phyloP scores from a whole-genome alignment of 23 red algal genomes.

The Gracilariopsis chorda region DNA sequence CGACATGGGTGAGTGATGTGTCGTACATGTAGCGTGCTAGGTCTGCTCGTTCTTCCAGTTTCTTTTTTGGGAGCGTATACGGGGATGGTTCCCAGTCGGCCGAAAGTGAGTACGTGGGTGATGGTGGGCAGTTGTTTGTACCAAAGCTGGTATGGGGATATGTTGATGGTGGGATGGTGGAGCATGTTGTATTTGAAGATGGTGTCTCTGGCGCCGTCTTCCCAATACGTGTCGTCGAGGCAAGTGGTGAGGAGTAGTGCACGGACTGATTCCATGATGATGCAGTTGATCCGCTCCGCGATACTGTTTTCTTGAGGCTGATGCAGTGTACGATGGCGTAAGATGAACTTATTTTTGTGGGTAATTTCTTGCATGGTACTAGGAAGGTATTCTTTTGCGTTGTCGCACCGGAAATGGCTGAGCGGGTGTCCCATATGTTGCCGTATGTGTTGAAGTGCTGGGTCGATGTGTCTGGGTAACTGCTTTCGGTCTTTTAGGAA shows the following conservation, averaged over 20 bases:
- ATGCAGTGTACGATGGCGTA: background rate
- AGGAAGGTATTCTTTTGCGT: background rate
- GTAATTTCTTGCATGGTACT: too few species aligned
- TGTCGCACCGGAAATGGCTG: too few species aligned
- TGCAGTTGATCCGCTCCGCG: slow-evolving; percentile 19
- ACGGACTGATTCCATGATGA: background rate
- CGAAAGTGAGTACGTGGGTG: background rate
- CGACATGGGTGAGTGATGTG: background rate
- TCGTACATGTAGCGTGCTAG: background rate
- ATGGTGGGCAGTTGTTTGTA: background rate
- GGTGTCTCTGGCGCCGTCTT: background rate
- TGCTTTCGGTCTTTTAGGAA: background rate
- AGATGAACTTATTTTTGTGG: too few species aligned
- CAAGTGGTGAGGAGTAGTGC: background rate
- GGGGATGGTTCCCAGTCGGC: background rate
- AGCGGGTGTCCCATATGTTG: background rate
- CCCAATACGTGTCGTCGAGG: background rate
- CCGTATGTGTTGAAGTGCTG: background rate
- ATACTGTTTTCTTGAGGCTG: background rate
- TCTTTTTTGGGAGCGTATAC: background rate
- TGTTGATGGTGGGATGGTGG: background rate
- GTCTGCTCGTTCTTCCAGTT: background rate
- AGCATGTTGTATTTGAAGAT: background rate
- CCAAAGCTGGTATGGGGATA: background rate
- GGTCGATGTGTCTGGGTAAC: background rate